Evolutionary conservation across 495 filamentous ascomycete species (phyloP), one percentile per base, ranked within the genome.

Genomic region (Delitschia confertaspora): DNA sequence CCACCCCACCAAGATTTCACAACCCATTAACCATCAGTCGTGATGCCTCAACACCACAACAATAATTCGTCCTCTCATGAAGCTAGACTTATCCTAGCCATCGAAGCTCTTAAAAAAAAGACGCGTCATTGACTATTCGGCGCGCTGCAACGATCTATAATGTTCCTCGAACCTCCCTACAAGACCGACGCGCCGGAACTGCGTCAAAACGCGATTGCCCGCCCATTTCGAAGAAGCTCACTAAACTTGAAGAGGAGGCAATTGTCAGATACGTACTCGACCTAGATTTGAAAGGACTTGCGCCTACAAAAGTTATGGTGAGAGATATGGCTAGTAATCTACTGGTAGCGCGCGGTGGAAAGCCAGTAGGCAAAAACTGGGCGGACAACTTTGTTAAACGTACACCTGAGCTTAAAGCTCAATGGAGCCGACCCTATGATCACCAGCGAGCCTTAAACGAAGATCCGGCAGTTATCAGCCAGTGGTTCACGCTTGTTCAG

Each of bases 271-370:
- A 55, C 61, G 64, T 70, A 38, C 42, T 66, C 34, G 49, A 69
- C 33, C 33, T 64, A 37, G 53, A 62, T 59, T 11, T 20, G 11
- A 43, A 50, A 53, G 60, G 47, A 45, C 59, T 62, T 47, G 45
- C 51, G 7, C 38, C 46, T 2, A 22, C 38, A 13, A 26, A 35
- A 18, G 31, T 3, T 13, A 7, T 7, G 11, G 11, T 49, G 22
- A 36, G 38, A 64, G 61, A 69, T 59, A 70, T 68, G 42, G 64
- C 62, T n/a, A 58, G 65, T 52, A 37, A 43, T 33, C 49, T 69
- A 6, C 58, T 59, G 16, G 21, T 32, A 34, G 22, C 33, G 21
- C 42, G 56, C 19, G 45, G 51, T 24, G 32, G 33, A 17, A 29
- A 34, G 33, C 48, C 13, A 36, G 59, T 65, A 18, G 55, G 63